These are phyloP conservation scores for Maudiozyma bulderi DNA, from an alignment of 805 yeast species.

Conservation along the genomic window DNA sequence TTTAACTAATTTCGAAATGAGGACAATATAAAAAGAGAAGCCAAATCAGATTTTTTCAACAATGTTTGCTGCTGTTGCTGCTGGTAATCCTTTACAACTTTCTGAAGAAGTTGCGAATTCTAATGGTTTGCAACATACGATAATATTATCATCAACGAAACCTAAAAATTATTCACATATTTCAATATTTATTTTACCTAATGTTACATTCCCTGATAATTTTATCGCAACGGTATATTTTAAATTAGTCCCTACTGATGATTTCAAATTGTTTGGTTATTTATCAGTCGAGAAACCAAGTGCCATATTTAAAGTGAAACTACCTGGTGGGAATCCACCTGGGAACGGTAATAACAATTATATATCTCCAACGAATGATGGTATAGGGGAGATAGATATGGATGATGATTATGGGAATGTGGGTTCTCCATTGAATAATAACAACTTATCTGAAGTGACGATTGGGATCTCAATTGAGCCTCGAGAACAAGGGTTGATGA, in stretches of 20 bases:
- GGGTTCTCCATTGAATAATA: slow-evolving; percentile 8
- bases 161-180: slow-evolving; percentile 49
- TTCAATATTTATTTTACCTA: slow-evolving; percentile 79
- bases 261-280: slow-evolving; percentile 60
- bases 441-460: slow-evolving; percentile 32
- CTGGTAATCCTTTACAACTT: slow-evolving; percentile 30
- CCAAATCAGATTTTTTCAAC: neutral
- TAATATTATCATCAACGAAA: slow-evolving; percentile 27
- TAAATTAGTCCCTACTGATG: slow-evolving; percentile 54
- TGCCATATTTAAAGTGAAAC: slow-evolving; percentile 76
- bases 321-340: slow-evolving; percentile 9
- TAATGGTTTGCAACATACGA: slow-evolving; percentile 30
- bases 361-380: slow-evolving; percentile 25
- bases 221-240: slow-evolving; percentile 82
- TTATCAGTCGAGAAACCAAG: slow-evolving; percentile 64
- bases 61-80: slow-evolving; percentile 33
- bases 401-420: slow-evolving; percentile 35
- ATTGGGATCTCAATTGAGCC: slow-evolving; percentile 93
- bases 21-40: too few relatives aligned
- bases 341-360: neutral
- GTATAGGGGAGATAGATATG: slow-evolving; percentile 49
- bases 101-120: slow-evolving; percentile 31
- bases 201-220: slow-evolving; percentile 57
- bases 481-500: slow-evolving; percentile 50
- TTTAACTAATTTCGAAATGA: too few relatives aligned